Base-by-base conservation (phyloP, 208 protist species). In the Trypanosoma theileri region DNA sequence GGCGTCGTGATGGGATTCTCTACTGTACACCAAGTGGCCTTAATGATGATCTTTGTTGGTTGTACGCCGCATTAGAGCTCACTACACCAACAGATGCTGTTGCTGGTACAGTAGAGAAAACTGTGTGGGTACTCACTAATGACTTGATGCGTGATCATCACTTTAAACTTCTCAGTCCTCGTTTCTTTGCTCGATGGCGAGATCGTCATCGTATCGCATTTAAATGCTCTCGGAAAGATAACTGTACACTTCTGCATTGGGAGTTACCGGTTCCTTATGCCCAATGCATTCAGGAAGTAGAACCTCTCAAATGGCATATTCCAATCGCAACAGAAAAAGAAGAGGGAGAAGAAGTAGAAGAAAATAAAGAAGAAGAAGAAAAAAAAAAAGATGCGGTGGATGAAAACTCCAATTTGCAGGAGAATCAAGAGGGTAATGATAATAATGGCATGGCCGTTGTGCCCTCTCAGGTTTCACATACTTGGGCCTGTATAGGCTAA, bases 91-190 rank as follows among this genome's bases (percentile, higher is more conserved):
- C 73, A 19, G 82, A 85, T 19, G 11, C 19, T 41, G 24, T 44
- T 65, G 42, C 28, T 46, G 48, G 50, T 26, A 21, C 42, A 9
- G n/a, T 53, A 44, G 24, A 66, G 44, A 65, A 66, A 51, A 71
- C 50, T 16, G 66, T 71, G 13, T 71, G 57, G 64, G 81, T 94
- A 40, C 68, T 92, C 26, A 87, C 85, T 0, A 93, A 93, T 51
- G 88, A 93, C 35, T 80, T 87, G 40, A 93, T 93, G 88, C 82
- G 88, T 26, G 88, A 93, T 65, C 88, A 93, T 69, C 85, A 93
- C 74, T 93, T 93, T 58, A 69, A 65, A 19, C 73, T 91, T 48
- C 73, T 94, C 22, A 89, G 82, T 63, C 84, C 75, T 7, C 87
- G 85, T 54, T 88, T 77, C 51, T 95, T 95, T 61, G 42, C 87